Conservation (phyloP, 1,284 basidiomycete genomes). For the Cryptococcus floricola region DNA sequence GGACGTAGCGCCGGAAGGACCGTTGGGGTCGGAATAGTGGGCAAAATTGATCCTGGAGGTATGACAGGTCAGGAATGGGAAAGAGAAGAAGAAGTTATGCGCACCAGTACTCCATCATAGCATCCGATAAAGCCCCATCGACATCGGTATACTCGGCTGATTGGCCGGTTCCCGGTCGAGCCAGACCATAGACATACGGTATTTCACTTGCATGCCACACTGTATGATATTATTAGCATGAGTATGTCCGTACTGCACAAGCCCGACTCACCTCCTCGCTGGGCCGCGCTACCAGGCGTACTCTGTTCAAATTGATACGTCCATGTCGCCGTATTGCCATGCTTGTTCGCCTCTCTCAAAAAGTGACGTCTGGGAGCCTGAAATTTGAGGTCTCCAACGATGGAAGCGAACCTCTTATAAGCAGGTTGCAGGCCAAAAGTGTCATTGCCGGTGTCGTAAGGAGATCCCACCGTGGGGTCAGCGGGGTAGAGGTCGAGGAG, state of each 20-base stretch:
- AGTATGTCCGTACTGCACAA: neutral
- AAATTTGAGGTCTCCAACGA: slow-evolving; percentile 31
- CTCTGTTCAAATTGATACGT: slow-evolving; percentile 31
- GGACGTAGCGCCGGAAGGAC: neutral
- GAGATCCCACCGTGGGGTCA: slow-evolving; percentile 31
- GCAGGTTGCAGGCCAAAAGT: slow-evolving; percentile 29
- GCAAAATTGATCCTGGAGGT: slow-evolving; percentile 41
- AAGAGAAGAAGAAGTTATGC: slow-evolving; percentile 1
- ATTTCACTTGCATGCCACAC: slow-evolving; percentile 30
- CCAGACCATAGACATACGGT: slow-evolving; percentile 24
- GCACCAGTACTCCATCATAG: slow-evolving; percentile 39
- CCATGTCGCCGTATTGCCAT: slow-evolving; percentile 31
- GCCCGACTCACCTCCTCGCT: slow-evolving; percentile 25
- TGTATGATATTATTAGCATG: neutral
- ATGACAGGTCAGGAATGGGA: neutral
- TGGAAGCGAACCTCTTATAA: slow-evolving; percentile 31
- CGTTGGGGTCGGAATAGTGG: slow-evolving; percentile 38
- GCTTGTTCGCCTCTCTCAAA: slow-evolving; percentile 23
- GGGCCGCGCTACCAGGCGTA: slow-evolving; percentile 6
- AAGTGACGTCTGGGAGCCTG: slow-evolving; percentile 30
- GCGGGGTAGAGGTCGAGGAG: slow-evolving; percentile 31
- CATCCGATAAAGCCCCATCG: slow-evolving; percentile 18
- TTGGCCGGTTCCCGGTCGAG: slow-evolving; percentile 1
- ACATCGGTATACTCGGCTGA: slow-evolving; percentile 19
- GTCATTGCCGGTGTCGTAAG: slow-evolving; percentile 39